Conservation (phyloP, 805 yeast genomes). For the Dipodascopsis uninucleata region DNA sequence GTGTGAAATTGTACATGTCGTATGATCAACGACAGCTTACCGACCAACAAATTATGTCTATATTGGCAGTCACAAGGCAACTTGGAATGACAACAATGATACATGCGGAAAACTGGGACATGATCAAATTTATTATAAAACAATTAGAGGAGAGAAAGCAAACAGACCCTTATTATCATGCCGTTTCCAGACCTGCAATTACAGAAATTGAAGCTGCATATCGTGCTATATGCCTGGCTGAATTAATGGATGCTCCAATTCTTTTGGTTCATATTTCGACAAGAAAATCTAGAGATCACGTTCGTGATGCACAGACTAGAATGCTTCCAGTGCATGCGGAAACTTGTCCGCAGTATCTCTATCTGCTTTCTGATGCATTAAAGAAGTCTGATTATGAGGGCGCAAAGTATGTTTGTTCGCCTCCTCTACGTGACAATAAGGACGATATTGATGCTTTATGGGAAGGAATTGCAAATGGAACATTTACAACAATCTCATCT, state of each 20-base stretch:
- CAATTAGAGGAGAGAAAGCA: slow-evolving; percentile 40
- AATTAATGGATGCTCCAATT: slow-evolving; percentile 45
- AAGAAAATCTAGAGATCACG: slow-evolving; percentile 42
- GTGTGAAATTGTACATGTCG: slow-evolving; percentile 46
- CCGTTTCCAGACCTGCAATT: slow-evolving; percentile 44
- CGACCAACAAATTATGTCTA: slow-evolving; percentile 43
- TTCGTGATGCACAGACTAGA: slow-evolving; percentile 43
- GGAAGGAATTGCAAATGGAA: slow-evolving; percentile 46
- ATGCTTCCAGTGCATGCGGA: slow-evolving; percentile 47
- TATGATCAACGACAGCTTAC: slow-evolving; percentile 43
- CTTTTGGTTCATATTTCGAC: slow-evolving; percentile 50
- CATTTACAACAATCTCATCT: slow-evolving; percentile 45
- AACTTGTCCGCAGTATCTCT: slow-evolving; percentile 50
- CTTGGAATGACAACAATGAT: slow-evolving; percentile 48
- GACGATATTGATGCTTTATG: slow-evolving; percentile 45
- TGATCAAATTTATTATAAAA: slow-evolving; percentile 43
- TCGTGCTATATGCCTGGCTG: slow-evolving; percentile 45
- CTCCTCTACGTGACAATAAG: slow-evolving; percentile 45
- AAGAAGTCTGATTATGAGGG: slow-evolving; percentile 43
- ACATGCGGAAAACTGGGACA: slow-evolving; percentile 52
- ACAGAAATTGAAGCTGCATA: slow-evolving; percentile 52
- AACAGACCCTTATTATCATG: slow-evolving; percentile 46
- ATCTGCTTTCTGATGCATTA: slow-evolving; percentile 42
- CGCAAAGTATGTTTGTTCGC: slow-evolving; percentile 50
- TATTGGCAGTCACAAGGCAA: slow-evolving; percentile 41